Percentiles rank a stretch among this genome's conserved stretches.
Conservation (phyloP, 495 filamentous ascomycete genomes). For the Hypoxylon fragiforme region DNA sequence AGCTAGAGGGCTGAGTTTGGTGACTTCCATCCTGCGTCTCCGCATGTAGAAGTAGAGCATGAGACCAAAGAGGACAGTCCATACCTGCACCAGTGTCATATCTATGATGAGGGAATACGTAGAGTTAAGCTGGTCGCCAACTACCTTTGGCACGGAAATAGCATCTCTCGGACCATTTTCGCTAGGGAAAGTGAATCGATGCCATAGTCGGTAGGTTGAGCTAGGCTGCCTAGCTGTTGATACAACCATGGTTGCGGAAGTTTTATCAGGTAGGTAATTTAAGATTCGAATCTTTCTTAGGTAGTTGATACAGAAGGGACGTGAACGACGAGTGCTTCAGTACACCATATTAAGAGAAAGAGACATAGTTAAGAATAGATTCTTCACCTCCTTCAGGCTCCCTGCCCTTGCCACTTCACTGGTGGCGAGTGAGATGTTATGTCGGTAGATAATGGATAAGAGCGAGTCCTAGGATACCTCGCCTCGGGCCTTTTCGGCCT, state of each 20-base stretch:
- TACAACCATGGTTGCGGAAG: constrained; percentile 20
- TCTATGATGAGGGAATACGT: constrained; percentile 33
- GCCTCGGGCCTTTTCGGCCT: constrained; percentile 1
- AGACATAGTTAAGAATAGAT: background rate
- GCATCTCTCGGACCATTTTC: constrained; percentile 27
- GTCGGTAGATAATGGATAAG: constrained; percentile 2
- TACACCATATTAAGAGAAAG: background rate
- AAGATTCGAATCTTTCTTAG: too few species aligned
- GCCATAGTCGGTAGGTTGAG: constrained; percentile 30
- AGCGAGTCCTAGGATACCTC: constrained; percentile 5
- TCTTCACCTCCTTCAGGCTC: background rate
- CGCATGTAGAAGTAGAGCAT: constrained; percentile 26
- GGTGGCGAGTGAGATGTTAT: too few species aligned
- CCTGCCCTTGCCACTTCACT: background rate
- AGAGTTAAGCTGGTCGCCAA: constrained; percentile 33
- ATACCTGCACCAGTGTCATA: constrained; percentile 26
- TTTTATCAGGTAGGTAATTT: too few species aligned
- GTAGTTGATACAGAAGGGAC: too few species aligned
- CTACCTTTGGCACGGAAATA: constrained; percentile 29
- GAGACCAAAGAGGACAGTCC: constrained; percentile 27
- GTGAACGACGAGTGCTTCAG: background rate
- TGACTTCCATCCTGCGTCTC: background rate
- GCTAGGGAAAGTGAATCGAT: constrained; percentile 30
- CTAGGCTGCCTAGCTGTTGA: constrained; percentile 25
- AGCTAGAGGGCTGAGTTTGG: constrained; percentile 14